Conservation (phyloP, 768 basidiomycete genomes). For the Pleurotus sapidus region DNA sequence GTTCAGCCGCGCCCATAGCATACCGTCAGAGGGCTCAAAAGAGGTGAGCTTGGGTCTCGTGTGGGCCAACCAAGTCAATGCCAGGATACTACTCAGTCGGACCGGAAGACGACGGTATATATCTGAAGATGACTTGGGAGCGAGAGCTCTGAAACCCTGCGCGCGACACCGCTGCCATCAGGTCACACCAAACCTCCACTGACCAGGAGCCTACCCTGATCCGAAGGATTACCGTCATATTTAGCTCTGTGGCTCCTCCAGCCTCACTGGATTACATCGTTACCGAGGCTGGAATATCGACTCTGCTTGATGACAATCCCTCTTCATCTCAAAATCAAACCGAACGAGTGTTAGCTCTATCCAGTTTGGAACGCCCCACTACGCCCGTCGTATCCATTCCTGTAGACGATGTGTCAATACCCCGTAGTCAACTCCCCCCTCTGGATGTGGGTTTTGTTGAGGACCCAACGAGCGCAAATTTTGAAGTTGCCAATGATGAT, state of each 20-base stretch:
- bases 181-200: neutral
- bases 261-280: constrained; percentile 76
- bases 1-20: constrained; percentile 66
- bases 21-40: constrained; percentile 59
- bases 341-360: constrained; percentile 10
- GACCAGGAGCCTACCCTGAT: constrained; percentile 51
- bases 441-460: constrained; percentile 32
- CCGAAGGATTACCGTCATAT: constrained; percentile 74
- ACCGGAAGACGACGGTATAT: constrained; percentile 67
- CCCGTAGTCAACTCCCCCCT: constrained; percentile 17
- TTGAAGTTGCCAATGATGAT: constrained; percentile 24
- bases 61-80: constrained; percentile 93
- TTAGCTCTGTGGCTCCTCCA: constrained; percentile 59
- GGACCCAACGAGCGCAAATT: constrained; percentile 18
- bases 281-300: constrained; percentile 52
- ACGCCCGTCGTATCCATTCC: neutral
- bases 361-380: constrained; percentile 10
- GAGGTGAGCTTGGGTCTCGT: constrained; percentile 85
- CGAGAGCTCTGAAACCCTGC: constrained; percentile 23
- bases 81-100: constrained; percentile 76
- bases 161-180: neutral
- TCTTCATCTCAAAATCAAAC: neutral
- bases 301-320: constrained; percentile 20
- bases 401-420: no score
- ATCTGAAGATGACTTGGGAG: constrained; percentile 24